Evolutionary conservation across 1,139 yeast species (phyloP), one percentile per base, ranked within the genome.

Genomic region (Lodderomyces jiufengensis): DNA sequence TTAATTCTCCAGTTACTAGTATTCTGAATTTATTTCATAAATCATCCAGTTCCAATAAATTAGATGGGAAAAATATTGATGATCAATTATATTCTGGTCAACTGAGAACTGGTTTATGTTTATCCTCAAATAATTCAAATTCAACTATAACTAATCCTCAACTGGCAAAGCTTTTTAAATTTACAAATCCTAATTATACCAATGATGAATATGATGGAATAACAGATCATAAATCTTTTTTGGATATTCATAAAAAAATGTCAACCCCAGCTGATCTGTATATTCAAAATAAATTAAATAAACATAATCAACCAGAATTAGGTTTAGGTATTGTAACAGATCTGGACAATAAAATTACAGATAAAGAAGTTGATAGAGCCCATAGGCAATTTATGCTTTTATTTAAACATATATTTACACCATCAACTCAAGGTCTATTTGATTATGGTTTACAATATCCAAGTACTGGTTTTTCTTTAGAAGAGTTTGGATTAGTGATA

Each of bases 121-220:
- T 68, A 15, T 66, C 73, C 0, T 67, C 73, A 2, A 66, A 60
- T 41, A 68, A 60, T 41, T 66, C 73, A 13, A 69, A 68, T 43
- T 66, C 73, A 4, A 49, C 49, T 14, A 55, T 69, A n/a, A 48
- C 63, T 0, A 73, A 69, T 40, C 45, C 55, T 1, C 50, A 48
- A 27, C 54, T 59, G 34, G 75, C 73, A 2, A 49, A 54, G 42
- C 45, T 64, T 5, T 66, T 56, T 47, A 64, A 61, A 34, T 69
- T 68, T 43, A 66, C 74, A 0, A 63, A 66, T 36, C 64, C 71
- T 2, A 63, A 55, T 29, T 60, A 52, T 41, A 41, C 59, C 1
- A 39, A 53, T 5, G 43, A 40, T 11, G 70, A 61, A 10, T 51
- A 44, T 9, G 63, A 54, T 7, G 43, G 45, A 12, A 42, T 39